Base-by-base conservation (phyloP, 2,329 filamentous ascomycete genomes). In the Aureobasidium zeae region DNA sequence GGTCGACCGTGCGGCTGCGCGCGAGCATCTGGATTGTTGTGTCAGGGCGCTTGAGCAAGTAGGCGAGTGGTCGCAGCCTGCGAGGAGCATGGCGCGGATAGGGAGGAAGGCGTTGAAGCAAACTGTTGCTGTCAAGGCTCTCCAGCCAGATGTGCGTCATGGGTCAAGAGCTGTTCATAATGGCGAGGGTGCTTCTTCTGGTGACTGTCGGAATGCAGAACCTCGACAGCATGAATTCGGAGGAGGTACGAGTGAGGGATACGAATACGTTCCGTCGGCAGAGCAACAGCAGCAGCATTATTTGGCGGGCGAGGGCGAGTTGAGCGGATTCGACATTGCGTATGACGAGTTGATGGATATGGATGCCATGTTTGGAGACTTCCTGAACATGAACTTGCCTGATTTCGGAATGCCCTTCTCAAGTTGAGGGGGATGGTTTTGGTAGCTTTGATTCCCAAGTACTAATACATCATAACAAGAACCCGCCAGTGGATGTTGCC, bases 301-400 rank as follows among this genome's bases (percentile, higher is more conserved):
- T n/a, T n/a, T n/a, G n/a, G n/a, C n/a, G n/a, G n/a, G n/a, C n/a
- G 39, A 33, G 15, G 30, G 30, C 16, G 36, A 22, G 1, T 15
- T 32, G 29, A 41, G 28, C 13, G 37, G 29, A 12, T 41, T 41
- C 25, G 28, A 32, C 7, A 41, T 41, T 25, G 37, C 38, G 1
- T 39, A 39, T 15, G 41, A 45, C 13, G 44, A 44, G 8, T 46
- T 50, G 32, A 38, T 42, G 20, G 45, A 47, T 15, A 50, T 50
- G 45, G 48, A 50, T 16, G 38, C 46, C 9, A 41, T 47, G 31
- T 50, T 50, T 44, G 48, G 42, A 13, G 47, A 46, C 15, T 39
- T 50, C 25, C 28, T 50, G 42, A 46, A 47, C 30, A 45, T 50
- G 42, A 47, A 50, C 36, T 16, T 41, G 35, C 44, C 44, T 2